A percentile compares a stretch with the other conserved stretches of the same genome.
Evolutionary conservation across 2,329 filamentous ascomycete genomes (phyloP).

Genomic region (Calonectria crousiana): DNA sequence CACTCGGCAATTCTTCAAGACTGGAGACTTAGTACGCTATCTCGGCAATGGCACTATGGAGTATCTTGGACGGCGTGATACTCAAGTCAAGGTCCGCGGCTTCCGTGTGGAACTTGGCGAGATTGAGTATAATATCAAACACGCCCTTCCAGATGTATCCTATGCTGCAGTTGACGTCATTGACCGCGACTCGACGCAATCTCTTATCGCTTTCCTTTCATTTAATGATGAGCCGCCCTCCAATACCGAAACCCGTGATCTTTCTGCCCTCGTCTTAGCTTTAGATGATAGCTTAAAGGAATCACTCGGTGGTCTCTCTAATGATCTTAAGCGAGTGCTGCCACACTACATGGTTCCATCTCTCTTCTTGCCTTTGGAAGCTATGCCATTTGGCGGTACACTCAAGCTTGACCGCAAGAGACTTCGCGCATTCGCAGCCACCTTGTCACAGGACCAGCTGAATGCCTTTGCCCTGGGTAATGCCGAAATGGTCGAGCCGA

Average conservation of each 20-base stretch:
- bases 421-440: not conserved
- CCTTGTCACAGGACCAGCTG: not conserved
- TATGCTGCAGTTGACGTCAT: conserved; percentile 31
- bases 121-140: conserved; percentile 40
- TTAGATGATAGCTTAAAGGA: not conserved
- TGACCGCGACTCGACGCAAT: conserved; percentile 3
- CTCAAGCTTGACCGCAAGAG: conserved; percentile 35
- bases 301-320: not conserved
- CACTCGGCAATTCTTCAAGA: conserved; percentile 48
- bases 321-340: conserved; percentile 21
- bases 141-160: conserved; percentile 23
- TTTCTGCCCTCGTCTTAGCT: not conserved
- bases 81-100: conserved; percentile 47
- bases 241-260: not conserved
- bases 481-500: not conserved
- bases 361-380: conserved; percentile 17
- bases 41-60: conserved; percentile 41
- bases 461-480: not conserved
- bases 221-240: not conserved
- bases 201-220: conserved; percentile 11
- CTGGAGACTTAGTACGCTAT: conserved; percentile 43
- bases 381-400: conserved; percentile 30
- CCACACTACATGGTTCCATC: conserved; percentile 35
- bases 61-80: conserved; percentile 45
- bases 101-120: conserved; percentile 47